These are phyloP conservation scores for Kuraishia piskuri DNA, from an alignment of 805 yeast genomes.

Conservation along the genomic window DNA sequence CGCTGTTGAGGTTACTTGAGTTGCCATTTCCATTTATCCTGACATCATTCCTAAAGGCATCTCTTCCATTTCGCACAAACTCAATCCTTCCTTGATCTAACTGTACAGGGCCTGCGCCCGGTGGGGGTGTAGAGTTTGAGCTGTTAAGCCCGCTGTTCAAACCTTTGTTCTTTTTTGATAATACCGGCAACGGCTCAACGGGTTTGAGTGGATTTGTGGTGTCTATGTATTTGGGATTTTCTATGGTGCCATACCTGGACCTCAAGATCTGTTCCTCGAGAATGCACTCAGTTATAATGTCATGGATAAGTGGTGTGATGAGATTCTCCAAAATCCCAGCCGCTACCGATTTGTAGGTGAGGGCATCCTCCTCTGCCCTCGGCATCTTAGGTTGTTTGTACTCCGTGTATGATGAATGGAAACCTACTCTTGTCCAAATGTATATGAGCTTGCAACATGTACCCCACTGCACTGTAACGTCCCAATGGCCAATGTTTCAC, in stretches of 20 bases:
- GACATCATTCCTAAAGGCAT: slow-evolving; percentile 16
- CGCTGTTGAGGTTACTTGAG: background rate
- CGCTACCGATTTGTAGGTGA: slow-evolving; percentile 23
- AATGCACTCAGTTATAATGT: slow-evolving; percentile 20
- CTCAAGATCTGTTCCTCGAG: slow-evolving; percentile 21
- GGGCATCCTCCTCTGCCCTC: slow-evolving; percentile 5
- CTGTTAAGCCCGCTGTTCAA: slow-evolving; percentile 5
- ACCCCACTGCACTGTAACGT: too few species aligned
- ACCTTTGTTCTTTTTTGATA: slow-evolving; percentile 7
- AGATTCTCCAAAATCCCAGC: slow-evolving; percentile 21
- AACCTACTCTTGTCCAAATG: too few species aligned
- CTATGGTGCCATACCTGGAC: slow-evolving; percentile 19
- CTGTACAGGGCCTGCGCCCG: slow-evolving; percentile 9
- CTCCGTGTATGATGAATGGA: too few species aligned
- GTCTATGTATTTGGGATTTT: slow-evolving; percentile 17
- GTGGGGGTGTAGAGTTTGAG: slow-evolving; percentile 14
- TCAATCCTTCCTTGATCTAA: slow-evolving; percentile 21
- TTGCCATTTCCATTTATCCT: slow-evolving; percentile 3
- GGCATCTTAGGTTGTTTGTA: too few species aligned
- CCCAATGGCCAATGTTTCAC: too few species aligned
- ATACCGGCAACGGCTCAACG: slow-evolving; percentile 5
- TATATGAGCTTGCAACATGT: too few species aligned
- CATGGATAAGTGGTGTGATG: slow-evolving; percentile 24
- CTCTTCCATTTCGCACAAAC: slow-evolving; percentile 20
- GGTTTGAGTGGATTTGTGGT: slow-evolving; percentile 4